Evolutionary conservation across 352 stramenopile species (phyloP).

Genomic region (Globisporangium rhizosaccharum): DNA sequence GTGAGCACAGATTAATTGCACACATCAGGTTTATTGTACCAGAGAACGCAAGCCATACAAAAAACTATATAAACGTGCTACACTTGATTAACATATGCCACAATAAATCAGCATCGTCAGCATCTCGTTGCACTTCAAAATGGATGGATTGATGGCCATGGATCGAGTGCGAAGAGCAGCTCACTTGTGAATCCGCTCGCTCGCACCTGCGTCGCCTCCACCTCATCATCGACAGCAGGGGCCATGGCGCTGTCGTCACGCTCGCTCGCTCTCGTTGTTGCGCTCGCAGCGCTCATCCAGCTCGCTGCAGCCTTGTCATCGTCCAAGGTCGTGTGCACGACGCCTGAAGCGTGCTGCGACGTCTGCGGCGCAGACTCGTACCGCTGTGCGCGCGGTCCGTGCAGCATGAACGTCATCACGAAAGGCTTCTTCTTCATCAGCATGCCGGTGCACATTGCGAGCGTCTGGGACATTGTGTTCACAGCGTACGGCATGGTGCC

Average conservation of each 20-base stretch:
- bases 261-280: background rate
- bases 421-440: conserved; percentile 54
- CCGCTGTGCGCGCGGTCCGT: conserved; percentile 44
- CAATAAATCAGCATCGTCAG: background rate
- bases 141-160: background rate
- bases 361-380: conserved; percentile 38
- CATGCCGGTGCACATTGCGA: conserved; percentile 22
- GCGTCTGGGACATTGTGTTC: conserved; percentile 48
- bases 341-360: conserved; percentile 35
- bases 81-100: background rate
- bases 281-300: background rate
- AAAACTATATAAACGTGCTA: background rate
- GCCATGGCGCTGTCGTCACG: background rate
- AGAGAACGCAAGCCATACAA: background rate
- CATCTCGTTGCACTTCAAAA: background rate
- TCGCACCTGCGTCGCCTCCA: background rate
- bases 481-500: conserved; percentile 52
- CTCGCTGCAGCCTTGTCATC: background rate
- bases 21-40: background rate
- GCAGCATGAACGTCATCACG: conserved; percentile 35
- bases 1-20: too few species aligned
- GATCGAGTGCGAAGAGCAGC: background rate
- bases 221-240: too few species aligned
- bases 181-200: background rate
- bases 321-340: conserved; percentile 3